Evolutionary conservation across 345 rosid species (phyloP).

Genomic region (Salix viminalis): DNA sequence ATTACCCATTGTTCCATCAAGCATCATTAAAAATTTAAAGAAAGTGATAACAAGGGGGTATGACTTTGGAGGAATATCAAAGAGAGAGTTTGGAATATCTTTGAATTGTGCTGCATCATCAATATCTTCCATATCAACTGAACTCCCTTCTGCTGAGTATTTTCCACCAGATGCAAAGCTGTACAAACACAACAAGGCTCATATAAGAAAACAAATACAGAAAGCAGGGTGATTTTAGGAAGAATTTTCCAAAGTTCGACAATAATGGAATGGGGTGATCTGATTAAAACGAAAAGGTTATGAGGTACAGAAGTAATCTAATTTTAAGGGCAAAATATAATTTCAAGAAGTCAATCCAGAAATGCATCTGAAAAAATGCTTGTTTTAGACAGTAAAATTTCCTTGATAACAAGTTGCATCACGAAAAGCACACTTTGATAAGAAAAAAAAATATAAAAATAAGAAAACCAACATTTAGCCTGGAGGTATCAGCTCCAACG

Average conservation of each 20-base stretch:
- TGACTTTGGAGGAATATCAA: constrained; percentile 22
- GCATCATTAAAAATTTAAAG: constrained; percentile 51
- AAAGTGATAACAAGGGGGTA: constrained; percentile 59
- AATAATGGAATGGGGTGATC: neutral
- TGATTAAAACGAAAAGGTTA: neutral
- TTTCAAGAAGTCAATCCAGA: neutral
- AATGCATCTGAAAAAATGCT: neutral
- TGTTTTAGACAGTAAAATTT: neutral
- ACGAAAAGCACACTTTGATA: neutral
- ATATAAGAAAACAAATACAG: neutral
- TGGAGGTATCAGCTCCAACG: neutral
- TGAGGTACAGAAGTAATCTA: neutral
- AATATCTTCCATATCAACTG: constrained; percentile 23
- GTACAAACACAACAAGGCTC: constrained; percentile 4
- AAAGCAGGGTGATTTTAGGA: neutral
- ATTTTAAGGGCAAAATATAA: neutral
- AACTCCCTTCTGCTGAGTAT: constrained; percentile 12
- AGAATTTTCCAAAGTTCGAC: neutral
- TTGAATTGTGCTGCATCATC: constrained; percentile 34
- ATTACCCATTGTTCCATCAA: constrained; percentile 45
- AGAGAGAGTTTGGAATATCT: constrained; percentile 42
- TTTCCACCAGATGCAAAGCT: constrained; percentile 36
- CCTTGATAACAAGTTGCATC: neutral
- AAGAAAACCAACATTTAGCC: neutral
- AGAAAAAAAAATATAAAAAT: neutral